These are phyloP conservation scores for Cyclotella sp. DNA, from an alignment of 108 stramenopile species.

Conservation along the genomic window DNA sequence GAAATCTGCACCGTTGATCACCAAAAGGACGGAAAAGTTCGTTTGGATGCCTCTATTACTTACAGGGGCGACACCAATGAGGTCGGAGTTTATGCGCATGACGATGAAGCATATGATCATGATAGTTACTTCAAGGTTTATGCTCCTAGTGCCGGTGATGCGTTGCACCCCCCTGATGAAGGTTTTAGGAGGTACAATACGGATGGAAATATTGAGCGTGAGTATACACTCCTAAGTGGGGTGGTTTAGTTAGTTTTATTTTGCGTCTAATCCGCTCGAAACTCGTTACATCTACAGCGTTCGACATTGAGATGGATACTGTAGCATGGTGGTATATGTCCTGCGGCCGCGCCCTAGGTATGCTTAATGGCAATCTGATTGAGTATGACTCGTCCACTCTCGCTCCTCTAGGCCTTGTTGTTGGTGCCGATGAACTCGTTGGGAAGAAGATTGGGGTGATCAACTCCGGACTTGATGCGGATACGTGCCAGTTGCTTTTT, in stretches of 20 bases:
- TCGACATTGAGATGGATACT: constrained; percentile 56
- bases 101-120: constrained; percentile 77
- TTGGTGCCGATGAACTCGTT: constrained; percentile 79
- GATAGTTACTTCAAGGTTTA: constrained; percentile 84
- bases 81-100: constrained; percentile 78
- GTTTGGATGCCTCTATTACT: constrained; percentile 67
- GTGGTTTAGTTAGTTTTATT: no score
- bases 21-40: constrained; percentile 71
- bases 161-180: constrained; percentile 64
- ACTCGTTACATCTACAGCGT: constrained; percentile 21
- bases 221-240: no score
- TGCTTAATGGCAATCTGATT: constrained; percentile 88
- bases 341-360: constrained; percentile 89
- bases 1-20: constrained; percentile 93
- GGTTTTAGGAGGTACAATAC: constrained; percentile 55
- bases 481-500: constrained; percentile 45
- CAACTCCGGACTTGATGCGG: constrained; percentile 66
- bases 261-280: not conserved
- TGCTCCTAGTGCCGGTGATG: constrained; percentile 58
- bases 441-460: constrained; percentile 78
- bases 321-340: constrained; percentile 95
- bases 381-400: constrained; percentile 93
- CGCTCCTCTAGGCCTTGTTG: constrained; percentile 92
- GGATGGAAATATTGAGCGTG: constrained; percentile 52
- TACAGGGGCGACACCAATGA: constrained; percentile 58